Evolutionary conservation across 2,329 filamentous ascomycete genomes (phyloP).

Genomic region (Ophiostoma triangulosporum): DNA sequence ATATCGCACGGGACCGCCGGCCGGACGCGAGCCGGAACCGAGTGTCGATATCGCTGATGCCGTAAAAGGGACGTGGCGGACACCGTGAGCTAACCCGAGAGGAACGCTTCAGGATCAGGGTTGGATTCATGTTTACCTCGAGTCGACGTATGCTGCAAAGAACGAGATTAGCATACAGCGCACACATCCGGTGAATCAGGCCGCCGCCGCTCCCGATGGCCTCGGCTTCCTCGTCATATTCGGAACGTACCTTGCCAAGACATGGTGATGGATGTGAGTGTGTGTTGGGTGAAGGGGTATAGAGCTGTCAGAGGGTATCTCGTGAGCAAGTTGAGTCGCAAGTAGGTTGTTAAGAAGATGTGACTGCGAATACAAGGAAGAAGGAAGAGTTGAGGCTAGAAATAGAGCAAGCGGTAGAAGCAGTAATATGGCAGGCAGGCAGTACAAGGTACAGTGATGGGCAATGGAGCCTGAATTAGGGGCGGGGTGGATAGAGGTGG

Average conservation of each 20-base stretch:
- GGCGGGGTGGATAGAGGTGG: conserved; percentile 1
- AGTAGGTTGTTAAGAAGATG: not conserved
- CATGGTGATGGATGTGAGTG: conserved; percentile 9
- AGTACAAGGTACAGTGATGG: not conserved
- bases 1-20: not conserved
- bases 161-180: not conserved
- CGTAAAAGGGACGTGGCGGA: not conserved
- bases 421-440: not conserved
- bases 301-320: not conserved
- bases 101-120: not conserved
- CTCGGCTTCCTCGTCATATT: not conserved
- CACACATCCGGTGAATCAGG: not conserved
- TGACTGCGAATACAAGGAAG: not conserved
- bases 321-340: not conserved
- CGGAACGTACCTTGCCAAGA: conserved; percentile 13
- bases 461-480: not conserved
- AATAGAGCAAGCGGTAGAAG: conserved; percentile 1
- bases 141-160: conserved; percentile 12
- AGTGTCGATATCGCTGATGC: not conserved
- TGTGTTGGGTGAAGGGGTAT: not conserved
- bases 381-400: not conserved
- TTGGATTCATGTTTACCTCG: conserved; percentile 9
- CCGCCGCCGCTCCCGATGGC: not conserved
- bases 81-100: not conserved
- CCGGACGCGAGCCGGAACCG: not conserved